Base-by-base conservation (phyloP, 2,329 filamentous ascomycete genomes). In the Colletotrichum truncatum region DNA sequence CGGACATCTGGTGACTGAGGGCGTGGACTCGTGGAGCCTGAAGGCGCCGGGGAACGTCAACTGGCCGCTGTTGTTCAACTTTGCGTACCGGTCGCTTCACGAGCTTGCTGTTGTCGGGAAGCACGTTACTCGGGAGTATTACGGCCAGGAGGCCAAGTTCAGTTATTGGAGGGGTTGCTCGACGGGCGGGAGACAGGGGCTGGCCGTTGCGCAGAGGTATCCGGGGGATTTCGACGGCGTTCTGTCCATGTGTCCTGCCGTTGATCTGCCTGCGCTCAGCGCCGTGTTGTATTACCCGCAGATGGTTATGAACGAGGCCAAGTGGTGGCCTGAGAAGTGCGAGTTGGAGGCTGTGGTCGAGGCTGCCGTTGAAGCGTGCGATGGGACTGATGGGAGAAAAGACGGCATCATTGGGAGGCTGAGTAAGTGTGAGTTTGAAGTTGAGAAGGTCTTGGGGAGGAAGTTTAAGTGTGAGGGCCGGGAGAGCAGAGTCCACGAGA, bases 151-250 rank as follows among this genome's bases (percentile, higher is more conserved):
- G 0, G 72, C 75, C 1, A 83, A 81, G 54, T 83, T 80, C 1
- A 25, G 51, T 6, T 89, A 89, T 73, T 89, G 83, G 64, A 70
- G 84, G 2, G 87, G 87, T 8, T 90, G 87, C 71, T 89, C 85
- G 0, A 84, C 85, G 0, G 88, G 88, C 6, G 87, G 88, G 0
- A 78, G 87, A 0, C 85, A 89, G 76, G 88, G 86, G 2, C 74
- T 87, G 30, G 85, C 84, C 53, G 80, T 82, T 7, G 81, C 84
- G 0, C 81, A 89, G 68, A 70, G 75, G 16, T 87, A 82, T 64
- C 85, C 87, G 0, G 77, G 82, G 0, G 85, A 87, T 66, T 89
- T 87, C 59, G 85, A 89, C 56, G 86, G 86, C n/a, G 80, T 88
- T 16, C 73, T 88, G 3, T 85, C 84, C 4, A 82, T 84, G 3